Conservation (phyloP, 176 grass and related monocot species). For the Rhipidocladum racemiflorum region DNA sequence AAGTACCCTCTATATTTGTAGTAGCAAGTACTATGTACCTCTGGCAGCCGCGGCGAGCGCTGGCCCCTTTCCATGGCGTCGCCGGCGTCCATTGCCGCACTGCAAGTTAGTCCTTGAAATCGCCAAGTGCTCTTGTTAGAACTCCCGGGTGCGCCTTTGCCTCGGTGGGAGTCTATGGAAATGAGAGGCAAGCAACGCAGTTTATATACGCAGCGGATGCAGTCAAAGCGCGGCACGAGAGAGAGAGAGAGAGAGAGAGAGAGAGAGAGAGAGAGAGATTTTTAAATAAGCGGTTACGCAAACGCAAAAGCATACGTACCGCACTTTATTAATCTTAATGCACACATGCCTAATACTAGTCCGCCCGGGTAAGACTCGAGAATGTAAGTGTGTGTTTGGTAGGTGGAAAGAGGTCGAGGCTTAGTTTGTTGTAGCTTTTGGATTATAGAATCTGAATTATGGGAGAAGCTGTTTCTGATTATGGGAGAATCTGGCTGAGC, state of each 20-base stretch:
- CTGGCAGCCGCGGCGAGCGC: conserved; percentile 11
- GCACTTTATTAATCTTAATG: too few species aligned
- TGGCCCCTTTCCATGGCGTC: conserved; percentile 51
- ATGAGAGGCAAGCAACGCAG: background rate
- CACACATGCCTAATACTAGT: too few species aligned
- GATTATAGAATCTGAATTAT: too few species aligned
- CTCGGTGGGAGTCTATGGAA: background rate
- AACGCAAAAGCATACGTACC: too few species aligned
- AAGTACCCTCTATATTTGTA: too few species aligned
- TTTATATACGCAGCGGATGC: conserved; percentile 3
- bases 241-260: background rate
- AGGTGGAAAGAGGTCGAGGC: too few species aligned
- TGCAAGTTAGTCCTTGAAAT: background rate
- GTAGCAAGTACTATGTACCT: conserved; percentile 11
- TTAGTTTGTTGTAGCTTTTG: too few species aligned
- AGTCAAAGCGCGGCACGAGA: background rate
- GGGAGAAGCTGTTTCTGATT: too few species aligned
- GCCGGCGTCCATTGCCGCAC: conserved; percentile 25
- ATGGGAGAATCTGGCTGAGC: too few species aligned
- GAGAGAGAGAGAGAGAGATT: background rate
- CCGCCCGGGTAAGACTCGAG: too few species aligned
- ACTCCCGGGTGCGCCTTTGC: background rate
- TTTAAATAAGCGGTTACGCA: too few species aligned
- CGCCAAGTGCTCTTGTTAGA: background rate
- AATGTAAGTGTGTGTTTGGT: too few species aligned